Base-by-base conservation (phyloP, 345 rosid genomes). In the Raphanus raphanistrum region DNA sequence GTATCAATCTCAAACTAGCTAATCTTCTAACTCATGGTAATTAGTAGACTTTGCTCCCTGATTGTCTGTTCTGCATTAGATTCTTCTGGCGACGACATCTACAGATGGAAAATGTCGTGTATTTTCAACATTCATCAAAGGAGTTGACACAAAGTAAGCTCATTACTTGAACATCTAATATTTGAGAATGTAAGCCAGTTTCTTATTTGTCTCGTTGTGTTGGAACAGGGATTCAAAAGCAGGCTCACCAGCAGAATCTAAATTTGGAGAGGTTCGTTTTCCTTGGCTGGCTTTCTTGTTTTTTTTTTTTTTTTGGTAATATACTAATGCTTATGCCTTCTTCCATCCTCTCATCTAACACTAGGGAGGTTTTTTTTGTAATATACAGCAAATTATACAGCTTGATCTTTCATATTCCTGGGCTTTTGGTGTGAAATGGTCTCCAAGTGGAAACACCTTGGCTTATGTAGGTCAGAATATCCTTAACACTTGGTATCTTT, bases 391-490 rank as follows among this genome's bases (percentile, higher is more conserved):
- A 95, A 90, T 95, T 75, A 66, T 95, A 74, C 99, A 95, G 88
- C 99, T 95, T 77, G 99, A 95, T 86, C 98, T 95, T 76, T 91
- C 98, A 74, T 85, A 79, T 86, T 92, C 99, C 54, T 95, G 99
- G 99, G 94, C 99, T 80, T 95, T 95, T 87, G 98, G 98, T 80
- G 99, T 90, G 76, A 89, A 88, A 82, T 95, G 99, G 99, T 95
- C 99, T 62, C 99, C 99, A 10, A 92, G 92, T 77, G 99, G 98
- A 81, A 92, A 88, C 69, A 94, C 97, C 67, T 86, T 92, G 81
- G 98, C 98, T 67, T 94, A 94, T 82, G 98, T 86, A 83, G 98
- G 99, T 94, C 76, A 88, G 97, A 81, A 73, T 80, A 43, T 80
- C 71, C 68, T 76, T 81, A 62, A 65, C 64, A 33, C 73, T 41